Evolutionary conservation across 2,329 filamentous ascomycete species (phyloP).

Genomic region (Epicoccum sorghinum): DNA sequence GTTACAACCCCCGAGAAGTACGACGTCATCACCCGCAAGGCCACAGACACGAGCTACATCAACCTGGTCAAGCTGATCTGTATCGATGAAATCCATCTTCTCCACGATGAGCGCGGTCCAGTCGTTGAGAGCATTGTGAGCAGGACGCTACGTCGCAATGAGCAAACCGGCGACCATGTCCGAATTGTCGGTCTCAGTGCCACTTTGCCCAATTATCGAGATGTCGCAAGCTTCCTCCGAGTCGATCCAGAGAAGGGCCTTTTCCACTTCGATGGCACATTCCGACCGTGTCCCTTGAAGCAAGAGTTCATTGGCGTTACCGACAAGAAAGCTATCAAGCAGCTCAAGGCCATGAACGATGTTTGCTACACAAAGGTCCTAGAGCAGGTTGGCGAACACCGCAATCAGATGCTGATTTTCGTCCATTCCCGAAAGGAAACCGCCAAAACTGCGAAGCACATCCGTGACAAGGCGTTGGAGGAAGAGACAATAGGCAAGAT

Average conservation of each 20-base stretch:
- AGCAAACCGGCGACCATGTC: conserved; percentile 92
- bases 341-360: conserved; percentile 99
- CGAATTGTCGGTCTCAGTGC: conserved; percentile 91
- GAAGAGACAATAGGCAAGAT: conserved; percentile 97
- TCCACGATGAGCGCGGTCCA: conserved; percentile 96
- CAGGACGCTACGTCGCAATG: conserved; percentile 87
- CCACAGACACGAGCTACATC: conserved; percentile 94
- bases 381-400: conserved; percentile 89
- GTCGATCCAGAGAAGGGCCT: conserved; percentile 84
- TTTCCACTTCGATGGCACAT: conserved; percentile 96
- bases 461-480: conserved; percentile 96
- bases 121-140: conserved; percentile 97
- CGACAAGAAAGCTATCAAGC: conserved; percentile 98
- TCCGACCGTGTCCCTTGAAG: conserved; percentile 88
- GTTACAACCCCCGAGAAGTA: conserved; percentile 99
- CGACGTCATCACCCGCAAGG: conserved; percentile 98
- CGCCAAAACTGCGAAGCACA: conserved; percentile 94
- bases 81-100: conserved; percentile 96
- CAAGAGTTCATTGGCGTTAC: conserved; percentile 98
- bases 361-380: conserved; percentile 97
- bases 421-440: conserved; percentile 98
- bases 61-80: conserved; percentile 95
- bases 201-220: conserved; percentile 93
- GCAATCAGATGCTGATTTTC: conserved; percentile 98
- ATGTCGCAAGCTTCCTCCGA: conserved; percentile 93